Base-by-base conservation (phyloP, 176 grass and related monocot genomes). In the Cymbopogon citratus region DNA sequence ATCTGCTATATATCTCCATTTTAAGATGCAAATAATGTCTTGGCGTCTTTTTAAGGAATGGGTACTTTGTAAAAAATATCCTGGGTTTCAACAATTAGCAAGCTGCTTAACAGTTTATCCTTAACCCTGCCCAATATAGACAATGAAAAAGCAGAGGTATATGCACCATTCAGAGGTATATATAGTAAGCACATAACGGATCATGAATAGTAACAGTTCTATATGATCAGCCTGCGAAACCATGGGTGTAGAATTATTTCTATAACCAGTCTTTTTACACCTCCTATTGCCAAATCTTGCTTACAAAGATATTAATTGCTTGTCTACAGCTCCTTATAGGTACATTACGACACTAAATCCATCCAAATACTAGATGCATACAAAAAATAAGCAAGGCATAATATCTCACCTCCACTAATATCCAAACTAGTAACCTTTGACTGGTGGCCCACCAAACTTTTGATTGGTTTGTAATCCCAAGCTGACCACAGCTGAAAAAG, bases 381-480 rank as follows among this genome's bases (percentile, higher is more conserved):
- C 31, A 80, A 21, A 26, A 52, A 75, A 69, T 61, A 74, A 71
- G 64, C n/a, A n/a, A n/a, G n/a, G n/a, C n/a, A n/a, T 33, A 63
- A 79, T 39, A 76, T 18, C 52, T 89, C 87, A 98, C 95, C 95
- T 87, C 71, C 84, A 80, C 86, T 91, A 74, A 98, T 94, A 93
- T 98, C 95, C 90, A 98, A 89, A 93, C 95, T 89, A 24, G 95
- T 98, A 74, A 98, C 90, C 81, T 98, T 98, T 0, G 92, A 93
- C 82, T 98, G 92, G 12, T 98, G 92, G 40, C 88, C 95, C 56
- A 83, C 90, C 79, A 98, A 91, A 76, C 81, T 85, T 91, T 93
- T 98, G 38, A 98, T 91, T 52, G 95, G 88, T 76, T 94, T 98
- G 84, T 89, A 98, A 87, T 98, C 95, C 45, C 84, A 80, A 79